A percentile compares a stretch with the other conserved stretches of the same genome.
Conservation (phyloP, 441 rosid species). For the Caryocar brasiliense region DNA sequence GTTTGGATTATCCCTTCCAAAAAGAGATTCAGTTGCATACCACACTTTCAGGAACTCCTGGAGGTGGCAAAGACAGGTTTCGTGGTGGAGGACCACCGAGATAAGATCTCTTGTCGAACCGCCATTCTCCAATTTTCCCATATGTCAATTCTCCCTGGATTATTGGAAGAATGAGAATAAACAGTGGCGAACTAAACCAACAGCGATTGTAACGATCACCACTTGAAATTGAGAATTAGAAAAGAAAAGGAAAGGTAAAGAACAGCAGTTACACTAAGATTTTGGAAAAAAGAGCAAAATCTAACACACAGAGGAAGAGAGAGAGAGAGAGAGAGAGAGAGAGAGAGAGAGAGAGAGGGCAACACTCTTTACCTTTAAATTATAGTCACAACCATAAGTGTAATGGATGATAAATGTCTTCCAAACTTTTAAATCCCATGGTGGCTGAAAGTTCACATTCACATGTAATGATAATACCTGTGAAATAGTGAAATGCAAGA, state of each 20-base stretch:
- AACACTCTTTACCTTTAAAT: conserved; percentile 36
- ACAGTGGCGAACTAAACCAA: background rate
- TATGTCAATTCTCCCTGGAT: conserved; percentile 55
- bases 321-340: background rate
- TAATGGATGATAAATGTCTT: conserved; percentile 63
- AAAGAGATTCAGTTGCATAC: too few species aligned
- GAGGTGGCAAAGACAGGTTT: conserved; percentile 66
- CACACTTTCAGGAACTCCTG: conserved; percentile 75
- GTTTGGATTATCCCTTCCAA: too few species aligned
- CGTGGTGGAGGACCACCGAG: conserved; percentile 55
- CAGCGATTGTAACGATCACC: background rate
- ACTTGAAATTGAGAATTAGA: background rate
- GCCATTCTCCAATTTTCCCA: conserved; percentile 70
- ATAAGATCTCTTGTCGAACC: conserved; percentile 65
- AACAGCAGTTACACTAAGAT: background rate
- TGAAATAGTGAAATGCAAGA: background rate
- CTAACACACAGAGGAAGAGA: background rate
- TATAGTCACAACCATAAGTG: conserved; percentile 71
- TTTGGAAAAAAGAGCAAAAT: background rate
- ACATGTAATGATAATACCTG: background rate
- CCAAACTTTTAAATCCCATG: conserved; percentile 56
- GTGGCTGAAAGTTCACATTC: conserved; percentile 45
- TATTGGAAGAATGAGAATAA: background rate
- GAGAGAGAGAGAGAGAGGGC: background rate
- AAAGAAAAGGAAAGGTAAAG: background rate